Evolutionary conservation across 257 asterid genomes (phyloP).

Genomic region (Leptodermis oblonga): DNA sequence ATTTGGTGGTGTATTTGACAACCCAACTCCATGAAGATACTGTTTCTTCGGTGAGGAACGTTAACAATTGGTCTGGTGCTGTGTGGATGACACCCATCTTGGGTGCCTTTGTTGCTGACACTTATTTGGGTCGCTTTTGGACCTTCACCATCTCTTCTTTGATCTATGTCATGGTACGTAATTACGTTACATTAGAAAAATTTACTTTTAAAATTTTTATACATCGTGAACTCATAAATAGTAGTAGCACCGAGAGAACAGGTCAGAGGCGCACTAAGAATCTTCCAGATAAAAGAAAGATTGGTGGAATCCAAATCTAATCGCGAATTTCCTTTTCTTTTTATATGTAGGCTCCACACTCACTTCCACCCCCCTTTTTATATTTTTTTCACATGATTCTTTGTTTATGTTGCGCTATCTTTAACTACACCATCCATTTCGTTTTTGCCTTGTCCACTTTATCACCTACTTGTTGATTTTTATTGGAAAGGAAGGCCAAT

Average conservation of each 20-base stretch:
- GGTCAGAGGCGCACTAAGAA: neutral
- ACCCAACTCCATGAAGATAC: constrained; percentile 84
- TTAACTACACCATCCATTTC: constrained; percentile 12
- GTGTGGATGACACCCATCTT: constrained; percentile 90
- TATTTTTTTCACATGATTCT: constrained; percentile 12
- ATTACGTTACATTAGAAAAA: no score
- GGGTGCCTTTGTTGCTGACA: constrained; percentile 82
- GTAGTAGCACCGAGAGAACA: no score
- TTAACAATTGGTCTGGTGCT: constrained; percentile 85
- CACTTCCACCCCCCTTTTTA: neutral
- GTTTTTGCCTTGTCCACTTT: constrained; percentile 16
- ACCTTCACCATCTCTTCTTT: constrained; percentile 78
- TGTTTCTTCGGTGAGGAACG: constrained; percentile 68
- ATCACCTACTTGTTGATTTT: constrained; percentile 5
- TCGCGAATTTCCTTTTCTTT: neutral
- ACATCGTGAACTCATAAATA: no score
- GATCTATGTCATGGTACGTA: constrained; percentile 65
- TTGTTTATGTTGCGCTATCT: constrained; percentile 10
- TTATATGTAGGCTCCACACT: neutral
- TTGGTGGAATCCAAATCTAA: constrained; percentile 4
- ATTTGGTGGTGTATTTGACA: constrained; percentile 76
- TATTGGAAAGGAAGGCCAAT: neutral
- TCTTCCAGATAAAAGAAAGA: neutral
- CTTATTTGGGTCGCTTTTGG: constrained; percentile 88
- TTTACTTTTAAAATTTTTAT: no score